These are phyloP conservation scores for Symbiodinium natans DNA, from an alignment of 73 alveolate genomes.

Conservation along the genomic window DNA sequence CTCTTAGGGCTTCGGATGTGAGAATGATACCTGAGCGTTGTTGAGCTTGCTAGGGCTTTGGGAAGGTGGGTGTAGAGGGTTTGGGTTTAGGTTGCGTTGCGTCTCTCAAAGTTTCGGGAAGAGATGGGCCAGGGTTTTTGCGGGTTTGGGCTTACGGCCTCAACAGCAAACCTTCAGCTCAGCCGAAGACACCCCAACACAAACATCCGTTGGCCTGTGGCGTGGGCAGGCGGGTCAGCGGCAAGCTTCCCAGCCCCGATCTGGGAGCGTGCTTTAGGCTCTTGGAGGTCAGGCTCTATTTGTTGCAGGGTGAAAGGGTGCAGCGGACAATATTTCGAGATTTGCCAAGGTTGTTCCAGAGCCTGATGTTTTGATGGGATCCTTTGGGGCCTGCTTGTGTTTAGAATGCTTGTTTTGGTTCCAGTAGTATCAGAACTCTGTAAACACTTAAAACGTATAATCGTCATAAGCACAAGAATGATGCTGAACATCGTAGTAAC, in stretches of 20 bases:
- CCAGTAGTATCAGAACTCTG: no score
- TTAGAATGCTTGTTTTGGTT: no score
- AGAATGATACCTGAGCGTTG: no score
- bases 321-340: background rate
- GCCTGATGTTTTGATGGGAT: background rate
- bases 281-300: background rate
- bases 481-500: no score
- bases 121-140: background rate
- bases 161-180: background rate
- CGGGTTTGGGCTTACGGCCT: background rate
- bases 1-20: no score
- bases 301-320: background rate
- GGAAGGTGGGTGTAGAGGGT: no score
- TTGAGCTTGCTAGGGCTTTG: no score
- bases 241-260: conserved; percentile 80
- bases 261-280: background rate
- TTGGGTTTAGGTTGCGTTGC: no score
- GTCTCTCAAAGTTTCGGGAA: background rate
- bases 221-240: conserved; percentile 80
- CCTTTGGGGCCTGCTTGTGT: no score
- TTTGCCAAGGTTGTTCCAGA: background rate
- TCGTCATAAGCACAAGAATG: no score
- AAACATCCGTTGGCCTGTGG: conserved; percentile 15
- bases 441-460: no score
- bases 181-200: background rate